Evolutionary conservation across 2,329 filamentous ascomycete species (phyloP), one percentile per base, ranked within the genome.

Genomic region (Fusarium foetens): DNA sequence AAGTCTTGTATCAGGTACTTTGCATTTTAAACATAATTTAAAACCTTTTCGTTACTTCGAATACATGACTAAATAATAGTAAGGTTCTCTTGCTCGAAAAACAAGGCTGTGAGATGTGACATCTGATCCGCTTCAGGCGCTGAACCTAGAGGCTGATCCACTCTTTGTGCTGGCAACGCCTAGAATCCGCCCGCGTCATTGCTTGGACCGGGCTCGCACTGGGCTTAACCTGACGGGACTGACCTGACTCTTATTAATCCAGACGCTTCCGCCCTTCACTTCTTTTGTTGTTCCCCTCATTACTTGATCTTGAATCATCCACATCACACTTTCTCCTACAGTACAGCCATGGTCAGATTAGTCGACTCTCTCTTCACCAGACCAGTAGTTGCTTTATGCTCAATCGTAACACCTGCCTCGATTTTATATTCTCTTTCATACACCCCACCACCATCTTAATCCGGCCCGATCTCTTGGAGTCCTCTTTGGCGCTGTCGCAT

Each of bases 331-430:
- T 49, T 60, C 64, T 75, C 59, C 68, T 71, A 64, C 73, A 76
- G 33, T 68, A 64, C 75, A 76, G 33, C 58, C 74, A 77, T 77
- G 75, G 70, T 75, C 74, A 65, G 68, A 68, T 48, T 69, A 64
- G 72, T 53, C 71, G 62, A 69, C 66, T 62, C 63, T 63, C 58
- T 72, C 65, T 63, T 66, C 46, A 73, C 64, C 61, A 69, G 58
- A 71, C 71, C 64, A 74, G 61, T 70, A 74, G 59, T 65, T 70
- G 51, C 64, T 65, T 73, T 70, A 43, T 64, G 66, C 39, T 70
- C 74, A 66, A 75, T 63, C 61, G 64, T 46, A 63, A 66, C 58
- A 25, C 66, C 68, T 46, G 55, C 63, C 64, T 69, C 63, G 41
- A 51, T 65, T 51, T 66, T 63, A 48, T 68, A 63, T 55, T 64